Evolutionary conservation across 257 asterid genomes (phyloP).

Genomic region (Linaria vulgaris): DNA sequence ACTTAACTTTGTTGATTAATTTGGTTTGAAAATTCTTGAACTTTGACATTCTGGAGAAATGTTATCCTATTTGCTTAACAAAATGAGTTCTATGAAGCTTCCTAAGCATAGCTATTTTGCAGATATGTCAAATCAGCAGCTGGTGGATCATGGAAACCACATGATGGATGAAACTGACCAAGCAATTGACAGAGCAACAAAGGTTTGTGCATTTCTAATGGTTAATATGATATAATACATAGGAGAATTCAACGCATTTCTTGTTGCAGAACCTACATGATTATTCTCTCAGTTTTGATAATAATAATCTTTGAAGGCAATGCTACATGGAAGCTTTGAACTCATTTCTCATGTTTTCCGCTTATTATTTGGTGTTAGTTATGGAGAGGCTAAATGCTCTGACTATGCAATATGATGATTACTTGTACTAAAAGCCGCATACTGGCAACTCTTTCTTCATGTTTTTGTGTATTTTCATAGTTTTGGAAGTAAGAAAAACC

Average conservation of each 20-base stretch:
- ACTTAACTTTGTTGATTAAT: too few relatives aligned
- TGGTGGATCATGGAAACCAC: conserved; percentile 73
- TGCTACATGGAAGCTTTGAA: conserved; percentile 10
- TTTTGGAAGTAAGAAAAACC: background rate
- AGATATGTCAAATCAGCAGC: conserved; percentile 94
- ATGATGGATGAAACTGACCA: conserved; percentile 98
- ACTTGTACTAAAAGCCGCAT: background rate
- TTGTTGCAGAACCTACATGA: conserved; percentile 16
- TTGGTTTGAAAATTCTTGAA: too few relatives aligned
- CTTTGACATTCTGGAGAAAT: background rate
- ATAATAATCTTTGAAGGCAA: conserved; percentile 7
- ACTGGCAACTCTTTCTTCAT: background rate
- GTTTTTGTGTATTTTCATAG: background rate
- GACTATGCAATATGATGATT: background rate
- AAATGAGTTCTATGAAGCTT: conserved; percentile 26
- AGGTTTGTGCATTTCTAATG: conserved; percentile 48
- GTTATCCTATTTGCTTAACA: conserved; percentile 15
- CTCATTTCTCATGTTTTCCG: conserved; percentile 15
- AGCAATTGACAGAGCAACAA: conserved; percentile 81
- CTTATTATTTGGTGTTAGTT: conserved; percentile 17
- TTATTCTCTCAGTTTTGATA: conserved; percentile 6
- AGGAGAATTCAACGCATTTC: conserved; percentile 16
- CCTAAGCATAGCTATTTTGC: conserved; percentile 37
- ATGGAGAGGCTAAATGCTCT: conserved; percentile 13
- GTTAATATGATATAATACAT: conserved; percentile 12